Percentiles rank a stretch among this genome's conserved stretches.
Evolutionary conservation across 495 filamentous ascomycete species (phyloP).

Genomic region (Penicillium daleae): DNA sequence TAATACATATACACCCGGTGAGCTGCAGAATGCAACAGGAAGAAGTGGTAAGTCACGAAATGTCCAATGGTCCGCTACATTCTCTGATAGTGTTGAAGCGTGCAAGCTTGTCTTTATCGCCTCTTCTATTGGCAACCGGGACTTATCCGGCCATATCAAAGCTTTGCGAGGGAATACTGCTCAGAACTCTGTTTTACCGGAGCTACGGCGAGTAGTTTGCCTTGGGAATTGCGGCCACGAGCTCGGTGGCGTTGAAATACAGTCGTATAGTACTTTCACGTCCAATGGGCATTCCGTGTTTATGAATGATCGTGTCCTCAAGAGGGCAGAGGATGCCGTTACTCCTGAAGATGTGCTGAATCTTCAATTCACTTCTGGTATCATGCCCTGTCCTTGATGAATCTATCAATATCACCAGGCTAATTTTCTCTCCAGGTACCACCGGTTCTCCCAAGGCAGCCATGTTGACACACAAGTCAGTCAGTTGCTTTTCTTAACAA

Average conservation of each 20-base stretch:
- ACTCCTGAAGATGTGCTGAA: conserved; percentile 70
- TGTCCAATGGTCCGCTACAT: too few species aligned
- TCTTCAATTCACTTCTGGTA: conserved; percentile 85
- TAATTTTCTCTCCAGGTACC: conserved; percentile 53
- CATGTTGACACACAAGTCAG: conserved; percentile 70
- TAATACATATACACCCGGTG: conserved; percentile 30
- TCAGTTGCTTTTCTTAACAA: neutral
- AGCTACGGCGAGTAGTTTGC: conserved; percentile 20
- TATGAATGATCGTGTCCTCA: conserved; percentile 11
- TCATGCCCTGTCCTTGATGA: neutral
- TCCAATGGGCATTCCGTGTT: conserved; percentile 9
- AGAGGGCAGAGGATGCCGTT: conserved; percentile 36
- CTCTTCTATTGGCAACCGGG: conserved; percentile 15
- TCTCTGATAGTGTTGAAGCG: neutral
- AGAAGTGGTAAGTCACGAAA: conserved; percentile 26
- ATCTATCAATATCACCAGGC: neutral
- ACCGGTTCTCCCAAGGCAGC: conserved; percentile 81
- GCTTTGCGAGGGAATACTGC: conserved; percentile 6
- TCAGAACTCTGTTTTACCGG: conserved; percentile 10
- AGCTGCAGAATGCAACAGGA: conserved; percentile 24
- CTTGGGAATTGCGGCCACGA: neutral
- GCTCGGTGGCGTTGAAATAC: conserved; percentile 13
- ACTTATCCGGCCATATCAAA: conserved; percentile 14
- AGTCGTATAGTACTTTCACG: conserved; percentile 21
- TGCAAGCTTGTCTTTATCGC: conserved; percentile 28